A percentile compares a stretch with the other conserved stretches of the same genome.
phyloP scores from a whole-genome alignment of 2,329 filamentous ascomycete species.

The Cytospora chrysosperma region DNA sequence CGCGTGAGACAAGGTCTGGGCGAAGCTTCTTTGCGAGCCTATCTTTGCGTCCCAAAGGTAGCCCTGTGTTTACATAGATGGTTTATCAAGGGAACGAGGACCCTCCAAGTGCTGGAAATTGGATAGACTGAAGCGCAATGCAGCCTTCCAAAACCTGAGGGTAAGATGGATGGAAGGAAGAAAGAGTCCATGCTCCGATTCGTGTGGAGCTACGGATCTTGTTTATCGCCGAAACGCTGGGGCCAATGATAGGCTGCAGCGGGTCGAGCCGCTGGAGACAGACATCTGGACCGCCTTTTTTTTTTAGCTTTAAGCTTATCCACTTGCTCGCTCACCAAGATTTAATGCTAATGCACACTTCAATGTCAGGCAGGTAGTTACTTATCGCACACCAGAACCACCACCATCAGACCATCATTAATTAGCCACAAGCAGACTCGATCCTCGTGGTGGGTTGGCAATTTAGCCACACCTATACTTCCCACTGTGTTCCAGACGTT shows the following conservation, averaged over 20 bases:
- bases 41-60: background rate
- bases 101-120: too few relatives aligned
- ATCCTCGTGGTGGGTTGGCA: too few relatives aligned
- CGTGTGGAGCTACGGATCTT: background rate
- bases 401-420: too few relatives aligned
- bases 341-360: background rate
- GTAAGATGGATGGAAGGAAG: background rate
- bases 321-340: background rate
- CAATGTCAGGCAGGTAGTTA: too few relatives aligned
- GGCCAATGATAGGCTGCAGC: background rate
- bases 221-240: background rate
- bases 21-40: background rate
- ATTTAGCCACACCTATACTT: too few relatives aligned
- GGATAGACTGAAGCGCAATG: too few relatives aligned
- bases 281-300: too few relatives aligned
- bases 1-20: background rate
- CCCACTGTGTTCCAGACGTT: too few relatives aligned
- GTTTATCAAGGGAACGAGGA: background rate
- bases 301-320: background rate
- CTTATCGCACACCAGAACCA: too few relatives aligned
- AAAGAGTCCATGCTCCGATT: too few relatives aligned
- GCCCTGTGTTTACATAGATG: background rate
- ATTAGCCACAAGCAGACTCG: too few relatives aligned
- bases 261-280: background rate
- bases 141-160: too few relatives aligned